Percentiles rank a stretch among this genome's conserved stretches.
Conservation (phyloP, 495 filamentous ascomycete genomes). For the Talaromyces liani region DNA sequence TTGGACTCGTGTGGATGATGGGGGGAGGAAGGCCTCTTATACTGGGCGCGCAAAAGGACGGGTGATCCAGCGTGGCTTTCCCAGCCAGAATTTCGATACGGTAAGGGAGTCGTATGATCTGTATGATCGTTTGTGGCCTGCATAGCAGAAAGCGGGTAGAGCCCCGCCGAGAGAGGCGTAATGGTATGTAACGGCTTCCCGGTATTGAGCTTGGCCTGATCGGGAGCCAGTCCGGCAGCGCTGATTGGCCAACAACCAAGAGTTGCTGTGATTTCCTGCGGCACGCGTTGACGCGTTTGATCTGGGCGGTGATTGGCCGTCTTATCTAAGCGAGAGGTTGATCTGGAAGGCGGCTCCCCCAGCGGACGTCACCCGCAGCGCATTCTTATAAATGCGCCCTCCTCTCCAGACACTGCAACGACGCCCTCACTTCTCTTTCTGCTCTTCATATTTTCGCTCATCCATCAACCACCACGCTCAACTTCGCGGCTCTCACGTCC, state of each 20-base stretch:
- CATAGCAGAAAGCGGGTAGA: constrained; percentile 18
- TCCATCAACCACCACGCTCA: constrained; percentile 13
- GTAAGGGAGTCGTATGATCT: constrained; percentile 38
- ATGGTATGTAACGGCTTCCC: constrained; percentile 12
- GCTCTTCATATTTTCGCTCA: constrained; percentile 19
- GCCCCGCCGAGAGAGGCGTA: constrained; percentile 20
- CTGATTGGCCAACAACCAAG: not conserved
- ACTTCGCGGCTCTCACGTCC: not conserved
- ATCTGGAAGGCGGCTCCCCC: constrained; percentile 26
- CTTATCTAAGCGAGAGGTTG: constrained; percentile 43
- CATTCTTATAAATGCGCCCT: constrained; percentile 42
- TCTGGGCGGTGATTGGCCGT: constrained; percentile 33
- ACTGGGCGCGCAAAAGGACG: constrained; percentile 30
- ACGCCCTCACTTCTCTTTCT: constrained; percentile 19
- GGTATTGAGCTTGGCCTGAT: constrained; percentile 26
- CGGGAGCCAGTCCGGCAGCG: constrained; percentile 5
- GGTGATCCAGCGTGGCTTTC: constrained; percentile 39
- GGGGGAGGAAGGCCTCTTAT: constrained; percentile 47
- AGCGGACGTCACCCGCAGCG: constrained; percentile 36
- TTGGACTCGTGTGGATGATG: not conserved
- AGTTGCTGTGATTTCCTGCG: not conserved
- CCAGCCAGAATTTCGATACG: constrained; percentile 45
- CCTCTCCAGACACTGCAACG: constrained; percentile 18
- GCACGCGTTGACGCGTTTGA: constrained; percentile 18
- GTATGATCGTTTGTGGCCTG: constrained; percentile 33